phyloP scores from a whole-genome alignment of 2,329 filamentous ascomycete species.

The Sporothrix brasiliensis region DNA sequence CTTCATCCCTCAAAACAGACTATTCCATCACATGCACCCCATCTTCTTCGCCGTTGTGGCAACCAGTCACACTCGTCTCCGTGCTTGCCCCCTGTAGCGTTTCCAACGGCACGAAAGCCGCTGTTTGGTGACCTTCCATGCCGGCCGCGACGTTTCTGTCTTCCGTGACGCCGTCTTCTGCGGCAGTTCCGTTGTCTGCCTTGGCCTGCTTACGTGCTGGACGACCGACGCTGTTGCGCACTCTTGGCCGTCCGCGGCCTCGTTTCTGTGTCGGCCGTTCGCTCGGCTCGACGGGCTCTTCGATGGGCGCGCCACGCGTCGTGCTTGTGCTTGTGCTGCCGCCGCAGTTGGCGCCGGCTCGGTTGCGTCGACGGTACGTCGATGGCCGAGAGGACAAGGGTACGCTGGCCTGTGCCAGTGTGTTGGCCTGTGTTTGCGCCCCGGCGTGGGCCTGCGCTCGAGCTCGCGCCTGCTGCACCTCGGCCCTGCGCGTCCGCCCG shows the following conservation, averaged over 20 bases:
- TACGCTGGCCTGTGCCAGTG: too few relatives aligned
- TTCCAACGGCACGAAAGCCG: not conserved
- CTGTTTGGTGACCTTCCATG: not conserved
- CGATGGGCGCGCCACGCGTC: not conserved
- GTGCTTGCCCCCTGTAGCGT: too few relatives aligned
- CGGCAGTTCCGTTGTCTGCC: not conserved
- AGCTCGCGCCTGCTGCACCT: not conserved
- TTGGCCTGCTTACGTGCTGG: not conserved
- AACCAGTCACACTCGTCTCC: not conserved
- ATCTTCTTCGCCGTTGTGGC: not conserved
- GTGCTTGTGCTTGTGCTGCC: not conserved
- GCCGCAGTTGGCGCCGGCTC: not conserved
- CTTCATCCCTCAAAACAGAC: too few relatives aligned
- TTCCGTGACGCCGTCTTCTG: too few relatives aligned
- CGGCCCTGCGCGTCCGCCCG: too few relatives aligned
- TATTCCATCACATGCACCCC: conserved; percentile 1
- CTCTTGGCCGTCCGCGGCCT: not conserved
- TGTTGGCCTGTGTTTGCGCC: not conserved
- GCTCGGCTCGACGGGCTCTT: not conserved
- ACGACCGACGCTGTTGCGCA: too few relatives aligned
- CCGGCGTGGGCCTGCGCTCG: not conserved
- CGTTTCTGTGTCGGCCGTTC: not conserved
- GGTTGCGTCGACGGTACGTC: not conserved
- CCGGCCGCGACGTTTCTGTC: not conserved
- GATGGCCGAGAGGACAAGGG: not conserved